Evolutionary conservation across 2,329 filamentous ascomycete genomes (phyloP).

Genomic region (Aureobasidium leucospermi): DNA sequence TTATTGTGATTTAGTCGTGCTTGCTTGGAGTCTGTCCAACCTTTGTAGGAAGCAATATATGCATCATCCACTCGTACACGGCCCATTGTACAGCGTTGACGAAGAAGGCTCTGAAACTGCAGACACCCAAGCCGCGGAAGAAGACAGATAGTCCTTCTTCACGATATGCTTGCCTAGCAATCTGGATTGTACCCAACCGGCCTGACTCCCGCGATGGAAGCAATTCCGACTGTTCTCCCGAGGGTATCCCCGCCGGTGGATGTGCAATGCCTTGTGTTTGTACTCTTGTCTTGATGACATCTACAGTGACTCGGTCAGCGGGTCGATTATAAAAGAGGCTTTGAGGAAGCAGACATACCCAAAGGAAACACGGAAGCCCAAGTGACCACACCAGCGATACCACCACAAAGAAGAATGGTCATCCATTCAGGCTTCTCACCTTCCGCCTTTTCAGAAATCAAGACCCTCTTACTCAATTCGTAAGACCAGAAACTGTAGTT

Average conservation of each 20-base stretch:
- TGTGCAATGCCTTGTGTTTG: constrained; percentile 57
- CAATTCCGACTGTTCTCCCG: constrained; percentile 12
- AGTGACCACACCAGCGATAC: constrained; percentile 76
- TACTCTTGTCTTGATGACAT: constrained; percentile 88
- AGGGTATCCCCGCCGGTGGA: constrained; percentile 14
- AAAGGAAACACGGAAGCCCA: constrained; percentile 89
- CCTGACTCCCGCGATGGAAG: constrained; percentile 8
- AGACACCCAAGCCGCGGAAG: constrained; percentile 74
- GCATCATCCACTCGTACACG: constrained; percentile 33
- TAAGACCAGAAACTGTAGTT: constrained; percentile 72
- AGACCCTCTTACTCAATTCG: constrained; percentile 60
- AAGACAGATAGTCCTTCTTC: constrained; percentile 68
- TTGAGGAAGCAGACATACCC: constrained; percentile 20
- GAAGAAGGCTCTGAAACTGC: constrained; percentile 77
- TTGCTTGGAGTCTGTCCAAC: neutral
- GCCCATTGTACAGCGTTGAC: constrained; percentile 94
- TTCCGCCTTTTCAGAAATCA: constrained; percentile 28
- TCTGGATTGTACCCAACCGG: constrained; percentile 50
- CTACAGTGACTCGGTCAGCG: constrained; percentile 28
- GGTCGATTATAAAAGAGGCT: neutral
- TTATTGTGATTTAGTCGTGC: neutral
- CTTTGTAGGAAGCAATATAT: constrained; percentile 4
- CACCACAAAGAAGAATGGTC: constrained; percentile 64
- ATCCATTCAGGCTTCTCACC: constrained; percentile 16
- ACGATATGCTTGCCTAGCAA: constrained; percentile 60